A percentile compares a stretch with the other conserved stretches of the same genome.
These are phyloP conservation scores for Erysimum pusillum DNA, from an alignment of 441 rosid species.

Conservation along the genomic window DNA sequence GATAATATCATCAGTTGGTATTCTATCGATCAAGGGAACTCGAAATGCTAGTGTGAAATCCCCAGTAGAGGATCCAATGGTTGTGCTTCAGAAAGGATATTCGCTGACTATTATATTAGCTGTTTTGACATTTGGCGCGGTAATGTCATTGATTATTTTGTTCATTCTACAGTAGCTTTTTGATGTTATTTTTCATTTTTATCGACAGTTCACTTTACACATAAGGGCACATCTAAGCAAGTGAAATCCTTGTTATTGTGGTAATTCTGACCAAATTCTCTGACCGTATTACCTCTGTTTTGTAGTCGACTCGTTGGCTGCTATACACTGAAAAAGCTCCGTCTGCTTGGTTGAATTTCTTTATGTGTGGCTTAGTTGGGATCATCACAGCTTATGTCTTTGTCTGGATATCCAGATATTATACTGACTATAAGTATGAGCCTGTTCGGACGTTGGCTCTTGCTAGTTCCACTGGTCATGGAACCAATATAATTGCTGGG, in stretches of 20 bases:
- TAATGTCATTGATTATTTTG: conserved; percentile 50
- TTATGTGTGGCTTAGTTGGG: conserved; percentile 97
- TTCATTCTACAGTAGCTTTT: conserved; percentile 8
- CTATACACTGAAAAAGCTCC: conserved; percentile 95
- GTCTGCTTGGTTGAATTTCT: conserved; percentile 94
- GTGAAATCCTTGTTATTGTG: conserved; percentile 39
- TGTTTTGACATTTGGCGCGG: conserved; percentile 83
- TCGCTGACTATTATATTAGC: conserved; percentile 86
- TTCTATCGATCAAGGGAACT: conserved; percentile 84
- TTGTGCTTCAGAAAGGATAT: conserved; percentile 96
- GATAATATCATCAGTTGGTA: conserved; percentile 88
- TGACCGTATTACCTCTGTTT: conserved; percentile 41
- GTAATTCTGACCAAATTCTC: conserved; percentile 12
- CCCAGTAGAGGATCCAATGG: conserved; percentile 91
- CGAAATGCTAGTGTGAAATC: conserved; percentile 78
- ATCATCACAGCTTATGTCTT: conserved; percentile 91
- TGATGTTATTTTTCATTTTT: conserved; percentile 4
- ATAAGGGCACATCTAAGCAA: neutral
- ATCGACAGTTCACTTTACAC: neutral
- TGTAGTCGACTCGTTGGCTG: conserved; percentile 96
- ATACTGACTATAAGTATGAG: conserved; percentile 97
- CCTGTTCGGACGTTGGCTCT: conserved; percentile 96
- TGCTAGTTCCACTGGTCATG: conserved; percentile 95
- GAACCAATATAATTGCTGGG: conserved; percentile 97
- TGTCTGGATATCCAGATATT: conserved; percentile 95